phyloP scores from a whole-genome alignment of 2,329 filamentous ascomycete genomes.

The Colletotrichum sp. region DNA sequence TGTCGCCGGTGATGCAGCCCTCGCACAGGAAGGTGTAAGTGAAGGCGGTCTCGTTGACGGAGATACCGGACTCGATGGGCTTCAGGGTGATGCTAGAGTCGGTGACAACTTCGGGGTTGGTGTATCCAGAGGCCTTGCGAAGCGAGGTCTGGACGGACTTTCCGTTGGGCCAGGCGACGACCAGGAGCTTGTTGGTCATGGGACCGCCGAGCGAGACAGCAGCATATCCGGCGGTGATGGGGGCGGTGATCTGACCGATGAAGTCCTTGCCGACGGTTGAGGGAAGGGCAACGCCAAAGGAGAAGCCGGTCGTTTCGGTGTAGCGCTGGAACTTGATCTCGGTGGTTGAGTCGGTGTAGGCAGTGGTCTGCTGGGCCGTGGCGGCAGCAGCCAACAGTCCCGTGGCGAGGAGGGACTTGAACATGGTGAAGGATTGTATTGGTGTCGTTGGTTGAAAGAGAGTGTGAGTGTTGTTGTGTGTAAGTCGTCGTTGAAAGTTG shows the following conservation, averaged over 20 bases:
- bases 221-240: slow-evolving; percentile 13
- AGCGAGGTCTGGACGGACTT: slow-evolving; percentile 34
- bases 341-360: slow-evolving; percentile 6
- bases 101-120: slow-evolving; percentile 43
- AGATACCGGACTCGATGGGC: slow-evolving; percentile 52
- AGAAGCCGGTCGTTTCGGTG: slow-evolving; percentile 4
- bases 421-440: slow-evolving; percentile 5
- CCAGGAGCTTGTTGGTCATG: slow-evolving; percentile 49
- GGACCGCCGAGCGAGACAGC: slow-evolving; percentile 38
- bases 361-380: slow-evolving; percentile 16
- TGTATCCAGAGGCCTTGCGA: slow-evolving; percentile 37
- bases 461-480: background rate
- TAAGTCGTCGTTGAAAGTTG: background rate
- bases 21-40: slow-evolving; percentile 55
- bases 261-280: slow-evolving; percentile 17
- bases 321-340: slow-evolving; percentile 19
- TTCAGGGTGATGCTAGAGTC: slow-evolving; percentile 36
- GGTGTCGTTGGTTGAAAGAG: background rate
- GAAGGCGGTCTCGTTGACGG: slow-evolving; percentile 51
- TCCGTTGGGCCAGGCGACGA: slow-evolving; percentile 49
- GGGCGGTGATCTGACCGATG: slow-evolving; percentile 21
- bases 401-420: slow-evolving; percentile 14
- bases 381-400: slow-evolving; percentile 6
- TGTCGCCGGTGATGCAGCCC: slow-evolving; percentile 37
- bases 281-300: slow-evolving; percentile 16